Evolutionary conservation across 306 rosid genomes (phyloP).

Genomic region (Castanea mollissima): DNA sequence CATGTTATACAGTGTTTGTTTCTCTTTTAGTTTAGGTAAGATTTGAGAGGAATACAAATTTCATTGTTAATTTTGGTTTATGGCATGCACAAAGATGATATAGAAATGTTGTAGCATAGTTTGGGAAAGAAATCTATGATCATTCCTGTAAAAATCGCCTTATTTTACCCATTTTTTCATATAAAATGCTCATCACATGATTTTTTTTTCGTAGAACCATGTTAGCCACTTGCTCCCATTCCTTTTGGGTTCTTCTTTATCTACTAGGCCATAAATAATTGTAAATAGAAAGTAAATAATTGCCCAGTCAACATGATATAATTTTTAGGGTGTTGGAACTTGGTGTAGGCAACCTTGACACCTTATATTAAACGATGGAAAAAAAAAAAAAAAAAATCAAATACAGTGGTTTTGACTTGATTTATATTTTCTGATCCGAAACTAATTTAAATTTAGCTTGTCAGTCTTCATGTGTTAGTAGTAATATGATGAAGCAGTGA

Average conservation of each 20-base stretch:
- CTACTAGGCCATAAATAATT: neutral
- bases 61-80: too few species aligned
- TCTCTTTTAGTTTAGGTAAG: too few species aligned
- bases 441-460: neutral
- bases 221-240: neutral
- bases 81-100: too few species aligned
- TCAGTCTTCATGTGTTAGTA: neutral
- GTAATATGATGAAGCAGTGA: neutral
- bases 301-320: neutral
- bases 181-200: neutral
- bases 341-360: neutral
- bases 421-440: neutral
- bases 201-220: neutral
- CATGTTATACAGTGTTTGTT: too few species aligned
- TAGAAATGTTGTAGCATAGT: too few species aligned
- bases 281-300: too few species aligned
- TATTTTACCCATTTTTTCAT: neutral
- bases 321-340: neutral
- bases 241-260: neutral
- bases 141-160: neutral
- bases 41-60: too few species aligned
- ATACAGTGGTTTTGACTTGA: neutral
- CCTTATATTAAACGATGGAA: neutral
- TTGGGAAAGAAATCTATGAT: too few species aligned
- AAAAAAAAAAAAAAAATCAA: neutral